These are phyloP conservation scores for Thymus quinquecostatus DNA, from an alignment of 257 asterid genomes.

Conservation along the genomic window DNA sequence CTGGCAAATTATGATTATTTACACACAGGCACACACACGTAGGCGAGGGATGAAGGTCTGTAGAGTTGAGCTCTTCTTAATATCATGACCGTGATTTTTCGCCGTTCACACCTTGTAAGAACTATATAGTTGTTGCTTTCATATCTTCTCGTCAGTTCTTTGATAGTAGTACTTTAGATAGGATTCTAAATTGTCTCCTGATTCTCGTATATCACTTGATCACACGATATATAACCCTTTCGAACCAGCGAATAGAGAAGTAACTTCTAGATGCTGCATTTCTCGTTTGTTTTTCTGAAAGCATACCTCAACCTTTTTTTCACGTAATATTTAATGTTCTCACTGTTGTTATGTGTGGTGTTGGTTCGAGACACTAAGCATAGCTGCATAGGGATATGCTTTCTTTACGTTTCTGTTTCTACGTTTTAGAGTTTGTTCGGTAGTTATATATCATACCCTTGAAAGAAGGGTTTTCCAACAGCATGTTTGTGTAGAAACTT, in stretches of 20 bases:
- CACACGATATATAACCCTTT: not conserved
- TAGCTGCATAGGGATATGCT: not conserved
- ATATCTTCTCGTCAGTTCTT: not conserved
- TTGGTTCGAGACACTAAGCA: not conserved
- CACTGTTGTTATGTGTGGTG: not conserved
- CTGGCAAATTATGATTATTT: not conserved
- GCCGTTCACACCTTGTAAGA: not conserved
- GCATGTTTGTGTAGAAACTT: too few relatives aligned
- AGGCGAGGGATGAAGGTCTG: not conserved
- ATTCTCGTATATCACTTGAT: not conserved
- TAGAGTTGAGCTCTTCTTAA: not conserved
- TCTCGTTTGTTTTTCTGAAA: not conserved
- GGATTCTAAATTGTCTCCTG: not conserved
- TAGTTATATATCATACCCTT: too few relatives aligned
- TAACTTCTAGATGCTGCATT: not conserved
- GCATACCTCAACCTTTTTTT: not conserved
- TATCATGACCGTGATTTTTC: not conserved
- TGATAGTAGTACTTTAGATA: not conserved
- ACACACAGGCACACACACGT: not conserved
- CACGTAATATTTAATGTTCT: not conserved
- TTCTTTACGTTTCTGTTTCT: too few relatives aligned
- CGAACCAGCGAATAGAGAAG: too few relatives aligned
- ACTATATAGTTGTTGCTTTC: not conserved
- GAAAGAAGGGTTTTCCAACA: too few relatives aligned
- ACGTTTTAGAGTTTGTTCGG: too few relatives aligned